Conservation (phyloP, 257 asterid species). For the Mitragyna speciosa region DNA sequence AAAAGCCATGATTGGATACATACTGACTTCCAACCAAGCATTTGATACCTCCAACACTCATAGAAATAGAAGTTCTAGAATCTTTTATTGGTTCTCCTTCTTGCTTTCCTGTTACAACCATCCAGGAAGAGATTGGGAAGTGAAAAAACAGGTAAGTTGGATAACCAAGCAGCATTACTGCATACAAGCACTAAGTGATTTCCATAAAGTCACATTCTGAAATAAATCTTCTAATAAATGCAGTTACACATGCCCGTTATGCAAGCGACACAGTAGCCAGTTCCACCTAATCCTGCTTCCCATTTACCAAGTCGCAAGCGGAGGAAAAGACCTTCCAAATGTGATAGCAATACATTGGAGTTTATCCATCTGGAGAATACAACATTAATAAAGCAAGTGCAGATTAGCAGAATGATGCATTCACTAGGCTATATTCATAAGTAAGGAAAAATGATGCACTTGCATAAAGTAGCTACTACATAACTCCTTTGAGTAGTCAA, state of each 20-base stretch:
- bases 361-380: conserved; percentile 52
- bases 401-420: background rate
- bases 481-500: background rate
- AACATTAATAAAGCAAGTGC: background rate
- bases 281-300: conserved; percentile 52
- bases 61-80: conserved; percentile 44
- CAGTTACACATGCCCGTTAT: conserved; percentile 44
- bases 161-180: background rate
- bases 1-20: conserved; percentile 73
- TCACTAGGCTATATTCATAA: background rate
- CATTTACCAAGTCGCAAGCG: conserved; percentile 60
- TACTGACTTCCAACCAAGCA: conserved; percentile 62
- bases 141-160: background rate
- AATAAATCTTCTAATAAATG: background rate
- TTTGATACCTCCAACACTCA: conserved; percentile 62
- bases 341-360: conserved; percentile 34
- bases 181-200: background rate
- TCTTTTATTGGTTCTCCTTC: conserved; percentile 26
- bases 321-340: conserved; percentile 59
- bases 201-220: background rate
- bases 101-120: conserved; percentile 32
- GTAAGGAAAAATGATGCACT: background rate
- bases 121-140: conserved; percentile 7
- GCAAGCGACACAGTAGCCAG: conserved; percentile 68
- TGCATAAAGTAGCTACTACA: background rate